These are phyloP conservation scores for Brassica rapa DNA, from an alignment of 345 rosid species.

Conservation along the genomic window DNA sequence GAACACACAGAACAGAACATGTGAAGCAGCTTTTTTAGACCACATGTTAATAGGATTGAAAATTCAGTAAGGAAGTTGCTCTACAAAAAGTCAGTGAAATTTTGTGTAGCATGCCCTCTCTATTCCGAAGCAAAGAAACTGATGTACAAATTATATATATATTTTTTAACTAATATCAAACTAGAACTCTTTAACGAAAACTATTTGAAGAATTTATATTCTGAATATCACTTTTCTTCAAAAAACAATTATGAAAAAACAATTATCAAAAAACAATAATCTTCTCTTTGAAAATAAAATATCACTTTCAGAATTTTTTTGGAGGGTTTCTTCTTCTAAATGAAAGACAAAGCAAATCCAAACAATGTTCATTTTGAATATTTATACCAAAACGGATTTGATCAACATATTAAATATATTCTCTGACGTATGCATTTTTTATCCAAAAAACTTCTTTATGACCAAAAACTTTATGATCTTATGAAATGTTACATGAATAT, in stretches of 20 bases:
- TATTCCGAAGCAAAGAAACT: not conserved
- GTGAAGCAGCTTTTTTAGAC: too few relatives aligned
- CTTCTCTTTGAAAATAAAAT: too few relatives aligned
- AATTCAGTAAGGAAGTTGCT: too few relatives aligned
- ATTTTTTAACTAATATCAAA: not conserved
- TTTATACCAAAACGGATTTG: not conserved
- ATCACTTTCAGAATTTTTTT: too few relatives aligned
- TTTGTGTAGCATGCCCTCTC: not conserved
- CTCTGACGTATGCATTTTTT: not conserved
- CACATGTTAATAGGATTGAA: too few relatives aligned
- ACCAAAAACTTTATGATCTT: not conserved
- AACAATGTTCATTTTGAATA: not conserved
- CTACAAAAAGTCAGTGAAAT: too few relatives aligned
- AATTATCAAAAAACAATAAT: too few relatives aligned
- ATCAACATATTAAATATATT: not conserved
- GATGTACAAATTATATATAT: not conserved
- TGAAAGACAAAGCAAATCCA: not conserved
- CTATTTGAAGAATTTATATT: not conserved
- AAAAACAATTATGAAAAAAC: too few relatives aligned
- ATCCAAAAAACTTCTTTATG: not conserved
- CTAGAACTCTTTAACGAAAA: not conserved
- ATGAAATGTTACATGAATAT: not conserved
- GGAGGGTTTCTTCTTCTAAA: not conserved
- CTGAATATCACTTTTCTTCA: not conserved
- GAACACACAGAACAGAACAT: not conserved